Base-by-base conservation (phyloP, 805 yeast genomes). In the Ogataea glucozyma region DNA sequence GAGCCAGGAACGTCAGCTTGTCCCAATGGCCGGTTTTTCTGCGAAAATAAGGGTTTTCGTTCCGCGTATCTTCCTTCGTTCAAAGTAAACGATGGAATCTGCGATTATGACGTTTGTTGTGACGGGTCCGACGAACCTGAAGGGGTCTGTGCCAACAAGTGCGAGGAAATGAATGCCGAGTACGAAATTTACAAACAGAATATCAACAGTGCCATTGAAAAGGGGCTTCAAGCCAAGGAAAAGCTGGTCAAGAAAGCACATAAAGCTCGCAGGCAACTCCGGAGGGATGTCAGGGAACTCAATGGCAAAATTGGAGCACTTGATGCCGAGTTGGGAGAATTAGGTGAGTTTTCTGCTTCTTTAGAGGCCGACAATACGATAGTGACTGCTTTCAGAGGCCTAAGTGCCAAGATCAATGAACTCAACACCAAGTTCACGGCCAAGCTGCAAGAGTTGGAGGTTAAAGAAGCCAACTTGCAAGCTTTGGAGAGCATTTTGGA, bases 1-100 rank as follows among this genome's bases (percentile, higher is more conserved):
- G 98, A 93, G 62, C 97, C 97, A 0, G 97, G 97, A 0, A 91
- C 98, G 1, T 69, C 83, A 29, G 97, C 97, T 0, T 91, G 98
- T 62, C 56, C 63, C 13, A 47, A 64, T 41, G 57, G 67, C 11
- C 38, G 53, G 35, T 90, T 88, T 57, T 89, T 79, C 62, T 91
- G 99, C 65, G 76, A 64, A 7, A 93, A 93, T 57, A 69, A 73
- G 38, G 96, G 96, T 3, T 84, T 78, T 51, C 56, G 72, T 4
- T 78, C 89, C 0, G 70, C 72, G 8, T 76, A 70, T 49, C 73
- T 93, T 11, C 83, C 88, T 4, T 73, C 81, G 6, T 78, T 70
- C 54, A 75, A 81, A 45, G 85, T 93, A 13, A 80, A 83, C 54
- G 99, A 93, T 64, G 97, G 97, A 0, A 81, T 83, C 2, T 93